A percentile compares a stretch with the other conserved stretches of the same genome.
Conservation (phyloP, 2,329 filamentous ascomycete genomes). For the Sarocladiaceae sp. region DNA sequence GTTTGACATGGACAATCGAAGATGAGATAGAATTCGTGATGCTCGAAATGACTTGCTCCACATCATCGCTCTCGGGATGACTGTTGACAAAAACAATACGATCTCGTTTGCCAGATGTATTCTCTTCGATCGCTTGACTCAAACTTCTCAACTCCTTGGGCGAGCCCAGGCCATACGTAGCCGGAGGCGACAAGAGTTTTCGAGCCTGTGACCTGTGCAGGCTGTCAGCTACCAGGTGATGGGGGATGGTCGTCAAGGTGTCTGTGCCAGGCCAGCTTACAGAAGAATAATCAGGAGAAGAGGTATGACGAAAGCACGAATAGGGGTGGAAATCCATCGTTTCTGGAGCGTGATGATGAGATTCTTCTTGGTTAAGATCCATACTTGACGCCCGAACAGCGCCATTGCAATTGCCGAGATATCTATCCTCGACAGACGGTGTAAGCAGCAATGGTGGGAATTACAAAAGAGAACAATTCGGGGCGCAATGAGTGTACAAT, state of each 20-base stretch:
- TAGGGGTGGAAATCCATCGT: background rate
- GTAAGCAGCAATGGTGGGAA: no score
- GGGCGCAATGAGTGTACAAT: no score
- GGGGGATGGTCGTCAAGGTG: no score
- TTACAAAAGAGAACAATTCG: no score
- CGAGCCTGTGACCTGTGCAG: background rate
- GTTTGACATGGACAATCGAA: background rate
- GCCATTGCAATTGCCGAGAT: no score
- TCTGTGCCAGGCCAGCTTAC: no score
- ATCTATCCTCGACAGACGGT: no score
- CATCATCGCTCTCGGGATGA: background rate
- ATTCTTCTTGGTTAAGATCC: background rate
- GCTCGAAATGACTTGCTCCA: background rate
- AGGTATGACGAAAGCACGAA: background rate
- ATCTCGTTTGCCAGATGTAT: background rate
- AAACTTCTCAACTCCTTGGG: background rate
- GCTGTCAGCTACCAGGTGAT: no score
- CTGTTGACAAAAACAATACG: background rate
- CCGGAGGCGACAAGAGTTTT: background rate
- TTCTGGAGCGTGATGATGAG: background rate
- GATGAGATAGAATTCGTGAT: background rate
- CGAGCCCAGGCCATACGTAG: background rate
- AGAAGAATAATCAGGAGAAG: background rate
- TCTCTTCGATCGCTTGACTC: background rate
- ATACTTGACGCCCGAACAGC: background rate